A percentile compares a stretch with the other conserved stretches of the same genome.
These are phyloP conservation scores for Hypoxylon sp. DNA, from an alignment of 2,329 filamentous ascomycete species.

Conservation along the genomic window DNA sequence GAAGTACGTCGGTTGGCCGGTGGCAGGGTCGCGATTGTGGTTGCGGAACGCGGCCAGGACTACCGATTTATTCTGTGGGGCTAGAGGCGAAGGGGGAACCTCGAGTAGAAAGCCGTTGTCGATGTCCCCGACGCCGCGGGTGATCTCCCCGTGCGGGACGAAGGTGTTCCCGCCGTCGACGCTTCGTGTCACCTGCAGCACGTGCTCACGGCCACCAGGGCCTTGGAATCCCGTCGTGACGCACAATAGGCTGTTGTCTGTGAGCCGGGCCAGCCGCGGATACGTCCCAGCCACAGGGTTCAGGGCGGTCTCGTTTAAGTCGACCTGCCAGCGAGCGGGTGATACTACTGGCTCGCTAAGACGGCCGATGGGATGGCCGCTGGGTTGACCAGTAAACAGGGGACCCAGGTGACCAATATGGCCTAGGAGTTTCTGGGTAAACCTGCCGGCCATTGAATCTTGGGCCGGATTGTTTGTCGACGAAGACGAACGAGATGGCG, in stretches of 20 bases:
- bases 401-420: constrained; percentile 39
- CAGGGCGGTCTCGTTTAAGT: constrained; percentile 62
- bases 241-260: constrained; percentile 63
- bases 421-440: constrained; percentile 44
- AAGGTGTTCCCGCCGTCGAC: constrained; percentile 61
- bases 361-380: background rate
- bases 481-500: constrained; percentile 5
- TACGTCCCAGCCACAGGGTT: constrained; percentile 61
- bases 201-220: constrained; percentile 50
- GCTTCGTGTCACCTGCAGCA: constrained; percentile 62
- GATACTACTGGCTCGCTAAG: background rate
- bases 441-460: constrained; percentile 38
- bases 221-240: constrained; percentile 61
- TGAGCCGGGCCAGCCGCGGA: constrained; percentile 62
- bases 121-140: constrained; percentile 60
- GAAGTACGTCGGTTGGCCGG: constrained; percentile 57
- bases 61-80: constrained; percentile 34
- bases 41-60: constrained; percentile 66
- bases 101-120: constrained; percentile 65
- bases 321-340: constrained; percentile 27
- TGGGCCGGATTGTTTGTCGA: constrained; percentile 7
- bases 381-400: constrained; percentile 24
- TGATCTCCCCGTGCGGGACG: constrained; percentile 60
- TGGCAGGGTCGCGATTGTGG: constrained; percentile 58
- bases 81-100: constrained; percentile 52